Base-by-base conservation (phyloP, 2,329 filamentous ascomycete genomes). In the Rhynchosporium secalis region DNA sequence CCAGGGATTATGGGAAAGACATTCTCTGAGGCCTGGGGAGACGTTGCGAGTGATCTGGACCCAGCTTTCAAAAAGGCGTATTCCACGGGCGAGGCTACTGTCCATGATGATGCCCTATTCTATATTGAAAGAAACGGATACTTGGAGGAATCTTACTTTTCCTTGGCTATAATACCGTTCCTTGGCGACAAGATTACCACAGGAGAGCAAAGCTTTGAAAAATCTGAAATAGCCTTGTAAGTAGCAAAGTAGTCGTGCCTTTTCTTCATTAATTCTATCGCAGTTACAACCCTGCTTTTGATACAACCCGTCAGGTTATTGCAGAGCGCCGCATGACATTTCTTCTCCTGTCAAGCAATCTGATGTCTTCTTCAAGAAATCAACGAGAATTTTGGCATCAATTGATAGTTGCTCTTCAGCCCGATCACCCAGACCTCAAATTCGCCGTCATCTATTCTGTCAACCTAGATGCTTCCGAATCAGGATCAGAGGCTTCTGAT, bases 1-100 rank as follows among this genome's bases (percentile, higher is more conserved):
- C 75, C 75, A 1, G 51, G 52, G 1, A 69, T 70, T 64, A 73
- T 73, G 72, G 74, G 78, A 2, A 73, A 73, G 26, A 66, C 73
- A 1, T 78, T 79, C 36, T 65, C 69, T 0, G 74, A 78, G 33
- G 68, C 76, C 6, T 80, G 78, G 73, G 71, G 75, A 15, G 71
- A 73, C 9, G 70, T 79, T 40, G 75, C 71, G 64, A 62, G 65
- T 2, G 68, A 71, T 26, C 74, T 77, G 49, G 69, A 66, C 1
- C 62, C 64, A 20, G 58, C 71, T 10, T 73, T 77, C 43, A 60
- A 66, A 3, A 63, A 72, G 12, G 71, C 73, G 40, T 69, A 67
- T 26, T 61, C 62, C 15, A 75, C 66, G 38, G 69, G 71, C 9
- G 62, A 56, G 10, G 68, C 72, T 4, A 68, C 66, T 33, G 62